Evolutionary conservation across 495 filamentous ascomycete genomes (phyloP).

Genomic region (Penicillium manginii): DNA sequence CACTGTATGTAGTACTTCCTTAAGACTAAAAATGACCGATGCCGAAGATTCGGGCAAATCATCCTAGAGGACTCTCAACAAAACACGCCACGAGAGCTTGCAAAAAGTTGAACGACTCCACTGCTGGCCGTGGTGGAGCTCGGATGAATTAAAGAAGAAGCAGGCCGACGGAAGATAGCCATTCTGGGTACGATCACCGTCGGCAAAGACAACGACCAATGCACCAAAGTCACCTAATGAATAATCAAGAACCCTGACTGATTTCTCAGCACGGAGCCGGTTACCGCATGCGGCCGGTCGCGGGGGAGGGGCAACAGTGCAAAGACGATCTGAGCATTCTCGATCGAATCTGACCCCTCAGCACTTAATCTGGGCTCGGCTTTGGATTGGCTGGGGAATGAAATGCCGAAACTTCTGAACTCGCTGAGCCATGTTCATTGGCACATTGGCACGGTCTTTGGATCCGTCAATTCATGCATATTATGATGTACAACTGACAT

Average conservation of each 20-base stretch:
- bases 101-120: neutral
- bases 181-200: conserved; percentile 38
- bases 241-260: conserved; percentile 2
- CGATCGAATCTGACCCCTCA: too few species aligned
- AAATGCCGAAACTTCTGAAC: too few species aligned
- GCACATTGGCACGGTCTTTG: too few species aligned
- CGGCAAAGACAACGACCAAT: neutral
- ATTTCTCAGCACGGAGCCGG: conserved; percentile 26
- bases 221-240: conserved; percentile 2
- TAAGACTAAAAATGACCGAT: too few species aligned
- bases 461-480: too few species aligned
- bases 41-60: neutral
- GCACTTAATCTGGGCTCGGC: too few species aligned
- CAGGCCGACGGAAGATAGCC: conserved; percentile 27
- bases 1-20: too few species aligned
- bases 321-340: too few species aligned
- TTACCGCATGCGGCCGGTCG: conserved; percentile 15
- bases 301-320: neutral
- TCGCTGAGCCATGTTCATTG: too few species aligned
- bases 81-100: neutral
- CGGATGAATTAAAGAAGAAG: conserved; percentile 22
- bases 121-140: conserved; percentile 23
- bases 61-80: neutral
- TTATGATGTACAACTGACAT: too few species aligned
- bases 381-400: too few species aligned